Evolutionary conservation across 352 stramenopile species (phyloP).

Genomic region (Plasmopara halstedii): DNA sequence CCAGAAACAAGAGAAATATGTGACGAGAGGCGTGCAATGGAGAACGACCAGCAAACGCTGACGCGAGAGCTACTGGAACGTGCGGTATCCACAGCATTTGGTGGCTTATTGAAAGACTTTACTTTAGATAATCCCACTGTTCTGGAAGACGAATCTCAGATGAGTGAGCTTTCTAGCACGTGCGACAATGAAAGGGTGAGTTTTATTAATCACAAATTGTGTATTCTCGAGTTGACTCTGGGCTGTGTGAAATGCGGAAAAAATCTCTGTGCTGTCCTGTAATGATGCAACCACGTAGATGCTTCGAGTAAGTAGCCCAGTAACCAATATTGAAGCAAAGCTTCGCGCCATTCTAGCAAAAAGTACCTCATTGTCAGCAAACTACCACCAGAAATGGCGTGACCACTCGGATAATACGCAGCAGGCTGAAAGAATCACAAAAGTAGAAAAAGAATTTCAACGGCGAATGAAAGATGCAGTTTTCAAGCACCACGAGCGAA

Average conservation of each 20-base stretch:
- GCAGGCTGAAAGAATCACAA: conserved; percentile 1
- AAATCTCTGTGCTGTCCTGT: not conserved
- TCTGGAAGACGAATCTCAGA: conserved; percentile 8
- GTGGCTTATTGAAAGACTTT: conserved; percentile 15
- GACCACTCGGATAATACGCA: conserved; percentile 14
- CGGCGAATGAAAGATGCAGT: conserved; percentile 24
- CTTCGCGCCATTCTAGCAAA: conserved; percentile 4
- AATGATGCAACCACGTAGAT: not conserved
- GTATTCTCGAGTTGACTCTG: not conserved
- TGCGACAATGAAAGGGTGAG: conserved; percentile 21
- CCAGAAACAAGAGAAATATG: not conserved
- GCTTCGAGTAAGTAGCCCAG: not conserved
- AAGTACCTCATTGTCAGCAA: conserved; percentile 13
- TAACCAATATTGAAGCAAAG: conserved; percentile 9
- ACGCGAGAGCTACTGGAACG: conserved; percentile 52
- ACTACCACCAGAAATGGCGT: conserved; percentile 11
- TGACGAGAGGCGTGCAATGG: not conserved
- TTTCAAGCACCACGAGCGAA: conserved; percentile 46
- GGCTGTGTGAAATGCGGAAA: no score
- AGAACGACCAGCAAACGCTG: conserved; percentile 13
- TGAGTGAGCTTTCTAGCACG: conserved; percentile 15
- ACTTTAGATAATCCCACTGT: conserved; percentile 14
- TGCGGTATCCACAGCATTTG: conserved; percentile 43
- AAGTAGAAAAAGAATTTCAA: conserved; percentile 24
- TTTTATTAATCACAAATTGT: not conserved